Conservation (phyloP, 495 filamentous ascomycete species). For the Annulohypoxylon bovei region DNA sequence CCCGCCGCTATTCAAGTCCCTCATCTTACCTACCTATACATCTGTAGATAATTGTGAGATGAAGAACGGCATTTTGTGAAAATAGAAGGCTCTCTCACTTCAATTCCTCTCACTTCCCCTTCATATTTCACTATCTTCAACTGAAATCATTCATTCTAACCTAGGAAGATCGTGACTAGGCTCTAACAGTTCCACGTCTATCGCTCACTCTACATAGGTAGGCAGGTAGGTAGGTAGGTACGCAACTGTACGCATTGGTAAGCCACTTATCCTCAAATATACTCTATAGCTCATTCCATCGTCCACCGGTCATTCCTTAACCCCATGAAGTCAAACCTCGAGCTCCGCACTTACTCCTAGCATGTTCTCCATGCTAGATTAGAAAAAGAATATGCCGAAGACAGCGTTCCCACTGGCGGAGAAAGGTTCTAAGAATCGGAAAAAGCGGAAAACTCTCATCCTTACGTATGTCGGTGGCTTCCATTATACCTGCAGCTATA, state of each 20-base stretch:
- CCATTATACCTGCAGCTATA: neutral
- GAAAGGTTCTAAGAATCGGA: constrained; percentile 1
- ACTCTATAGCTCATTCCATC: neutral
- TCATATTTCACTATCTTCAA: neutral
- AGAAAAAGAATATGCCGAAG: constrained; percentile 8
- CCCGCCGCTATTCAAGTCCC: neutral
- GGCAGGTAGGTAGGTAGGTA: too few relatives aligned
- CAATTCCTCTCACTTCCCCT: neutral
- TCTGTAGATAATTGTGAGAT: neutral
- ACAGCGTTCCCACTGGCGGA: neutral
- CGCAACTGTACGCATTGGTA: neutral
- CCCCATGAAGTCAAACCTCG: neutral
- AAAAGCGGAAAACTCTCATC: constrained; percentile 10
- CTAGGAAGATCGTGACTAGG: neutral
- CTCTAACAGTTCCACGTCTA: neutral
- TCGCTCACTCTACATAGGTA: neutral
- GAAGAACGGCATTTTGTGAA: neutral
- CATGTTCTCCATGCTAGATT: neutral
- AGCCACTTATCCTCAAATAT: neutral
- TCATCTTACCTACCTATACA: neutral
- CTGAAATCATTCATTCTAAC: neutral
- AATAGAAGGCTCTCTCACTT: neutral
- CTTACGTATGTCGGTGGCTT: neutral
- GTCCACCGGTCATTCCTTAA: neutral
- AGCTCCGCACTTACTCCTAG: neutral